These are phyloP conservation scores for Fusarium sp. DNA, from an alignment of 2,329 filamentous ascomycete species.

Conservation along the genomic window DNA sequence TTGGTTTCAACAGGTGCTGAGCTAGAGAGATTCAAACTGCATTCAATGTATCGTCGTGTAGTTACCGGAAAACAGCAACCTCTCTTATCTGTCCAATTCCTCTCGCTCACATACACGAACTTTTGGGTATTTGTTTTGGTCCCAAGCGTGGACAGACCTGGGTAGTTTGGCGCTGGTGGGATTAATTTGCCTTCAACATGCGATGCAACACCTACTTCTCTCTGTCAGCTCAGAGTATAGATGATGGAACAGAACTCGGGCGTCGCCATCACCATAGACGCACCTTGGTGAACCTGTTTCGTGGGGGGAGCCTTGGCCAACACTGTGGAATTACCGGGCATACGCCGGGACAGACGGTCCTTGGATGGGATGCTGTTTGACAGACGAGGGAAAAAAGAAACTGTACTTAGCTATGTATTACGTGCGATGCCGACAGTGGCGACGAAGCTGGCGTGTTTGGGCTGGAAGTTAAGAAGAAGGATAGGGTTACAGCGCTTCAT, in stretches of 20 bases:
- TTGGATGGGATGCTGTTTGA: conserved; percentile 23
- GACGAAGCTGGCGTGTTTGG: conserved; percentile 21
- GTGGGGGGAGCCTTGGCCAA: conserved; percentile 19
- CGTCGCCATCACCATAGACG: conserved; percentile 13
- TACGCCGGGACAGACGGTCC: conserved; percentile 17
- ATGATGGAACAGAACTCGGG: conserved; percentile 24
- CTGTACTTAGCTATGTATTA: conserved; percentile 43
- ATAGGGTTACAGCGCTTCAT: conserved; percentile 37
- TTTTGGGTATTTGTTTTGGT: conserved; percentile 52
- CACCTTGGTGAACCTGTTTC: conserved; percentile 13
- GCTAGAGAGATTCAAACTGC: conserved; percentile 23
- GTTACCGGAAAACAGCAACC: conserved; percentile 29
- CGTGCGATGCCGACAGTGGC: conserved; percentile 29
- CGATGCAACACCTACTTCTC: conserved; percentile 42
- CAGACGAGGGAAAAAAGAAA: conserved; percentile 29
- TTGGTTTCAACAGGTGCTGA: conserved; percentile 35
- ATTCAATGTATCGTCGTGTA: conserved; percentile 36
- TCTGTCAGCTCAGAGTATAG: conserved; percentile 26
- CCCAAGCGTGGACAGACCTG: conserved; percentile 49
- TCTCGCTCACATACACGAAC: conserved; percentile 38
- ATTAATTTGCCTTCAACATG: conserved; percentile 45
- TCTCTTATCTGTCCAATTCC: conserved; percentile 37
- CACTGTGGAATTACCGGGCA: conserved; percentile 24
- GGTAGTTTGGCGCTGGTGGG: conserved; percentile 52
- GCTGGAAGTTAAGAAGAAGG: conserved; percentile 27